Evolutionary conservation across 768 basidiomycete species (phyloP), one percentile per base, ranked within the genome.

Genomic region (Leccinum truebloodii): DNA sequence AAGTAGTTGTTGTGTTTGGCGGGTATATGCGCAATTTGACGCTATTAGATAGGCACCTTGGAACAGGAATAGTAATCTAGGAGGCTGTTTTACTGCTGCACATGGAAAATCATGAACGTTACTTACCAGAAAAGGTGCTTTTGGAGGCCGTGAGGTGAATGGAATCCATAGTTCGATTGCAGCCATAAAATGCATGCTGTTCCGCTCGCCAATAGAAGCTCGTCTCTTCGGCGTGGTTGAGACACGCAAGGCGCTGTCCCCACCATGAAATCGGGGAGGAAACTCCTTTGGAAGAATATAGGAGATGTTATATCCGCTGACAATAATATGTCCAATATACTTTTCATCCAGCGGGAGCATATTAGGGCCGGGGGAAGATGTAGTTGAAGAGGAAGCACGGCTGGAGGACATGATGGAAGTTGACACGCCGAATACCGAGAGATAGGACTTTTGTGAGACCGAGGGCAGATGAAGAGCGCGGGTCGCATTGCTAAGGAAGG

Each of bases 141-240:
- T 80, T 13, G 90, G 88, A 48, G 91, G 91, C 54, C 76, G 80
- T 5, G 83, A 84, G 22, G 84, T 69, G 59, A 83, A 89, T 6
- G 91, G 91, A 24, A 88, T 81, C 81, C 84, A 86, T 73, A 93
- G 80, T 61, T 90, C 88, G 54, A 93, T 82, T 3, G 86, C 91
- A 14, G 87, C 91, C 88, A 93, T 88, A 71, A 92, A 92, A 51
- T 91, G 87, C 52, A 84, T 79, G 39, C 77, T 78, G 55, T 80
- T 83, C 57, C 81, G 82, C 54, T 89, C 88, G 55, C 67, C 62
- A 56, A 89, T 63, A 12, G 88, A 89, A 12, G 78, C 66, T 24
- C 87, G 78, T 58, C 88, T 78, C 57, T 76, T 73, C 58, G 73
- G 77, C 30, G 71, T 67, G 16, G 69, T 41, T 0, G 73, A 72